Percentiles rank a stretch among this genome's conserved stretches.
These are phyloP conservation scores for Adansonia digitata DNA, from an alignment of 345 rosid genomes.

Conservation along the genomic window DNA sequence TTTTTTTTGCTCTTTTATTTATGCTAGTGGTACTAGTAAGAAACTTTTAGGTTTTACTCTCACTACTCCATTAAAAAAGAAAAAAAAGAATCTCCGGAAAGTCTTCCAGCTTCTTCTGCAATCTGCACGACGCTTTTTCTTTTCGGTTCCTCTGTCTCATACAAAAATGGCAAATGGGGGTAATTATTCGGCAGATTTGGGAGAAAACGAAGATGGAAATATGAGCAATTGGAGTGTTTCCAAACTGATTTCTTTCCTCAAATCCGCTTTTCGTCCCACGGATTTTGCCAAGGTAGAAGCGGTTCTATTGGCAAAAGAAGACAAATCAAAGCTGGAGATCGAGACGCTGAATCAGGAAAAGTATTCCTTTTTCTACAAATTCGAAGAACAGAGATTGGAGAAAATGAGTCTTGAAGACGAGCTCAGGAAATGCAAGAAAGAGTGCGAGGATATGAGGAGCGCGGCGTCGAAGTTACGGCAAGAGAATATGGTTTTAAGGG, in stretches of 20 bases:
- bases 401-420: neutral
- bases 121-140: too few species aligned
- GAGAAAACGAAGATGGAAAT: neutral
- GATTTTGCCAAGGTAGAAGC: conserved; percentile 16
- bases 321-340: conserved; percentile 10
- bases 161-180: neutral
- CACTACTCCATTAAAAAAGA: too few species aligned
- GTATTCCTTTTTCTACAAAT: neutral
- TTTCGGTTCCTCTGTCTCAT: too few species aligned
- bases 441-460: neutral
- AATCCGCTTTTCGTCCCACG: neutral
- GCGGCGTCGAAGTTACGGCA: neutral
- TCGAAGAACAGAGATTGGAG: neutral
- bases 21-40: too few species aligned
- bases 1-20: too few species aligned
- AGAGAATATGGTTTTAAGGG: neutral
- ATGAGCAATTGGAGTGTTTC: neutral
- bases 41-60: too few species aligned
- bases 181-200: neutral
- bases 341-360: neutral
- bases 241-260: neutral
- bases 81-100: too few species aligned
- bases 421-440: neutral
- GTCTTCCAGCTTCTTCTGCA: too few species aligned
- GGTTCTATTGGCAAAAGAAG: conserved; percentile 8